Conservation (phyloP, 208 protist species). For the Trypanosoma brucei region DNA sequence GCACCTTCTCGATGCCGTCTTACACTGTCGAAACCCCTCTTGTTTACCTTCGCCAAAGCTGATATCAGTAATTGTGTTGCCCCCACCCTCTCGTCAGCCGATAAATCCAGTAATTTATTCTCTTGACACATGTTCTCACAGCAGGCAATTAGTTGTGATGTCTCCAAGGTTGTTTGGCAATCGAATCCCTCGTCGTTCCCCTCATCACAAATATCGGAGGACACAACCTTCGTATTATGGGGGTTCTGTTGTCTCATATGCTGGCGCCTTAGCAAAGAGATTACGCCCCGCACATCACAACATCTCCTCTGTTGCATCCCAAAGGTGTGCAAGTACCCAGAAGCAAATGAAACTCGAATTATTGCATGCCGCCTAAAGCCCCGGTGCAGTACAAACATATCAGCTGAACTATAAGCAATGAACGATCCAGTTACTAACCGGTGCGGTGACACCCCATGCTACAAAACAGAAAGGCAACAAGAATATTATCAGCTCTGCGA, state of each 20-base stretch:
- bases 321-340: neutral
- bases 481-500: too few species aligned
- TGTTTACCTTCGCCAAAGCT: conserved; percentile 7
- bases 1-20: neutral
- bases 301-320: neutral
- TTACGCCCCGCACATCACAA: neutral
- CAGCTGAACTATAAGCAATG: too few species aligned
- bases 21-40: neutral
- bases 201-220: neutral
- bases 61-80: conserved; percentile 8
- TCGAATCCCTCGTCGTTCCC: neutral
- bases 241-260: neutral
- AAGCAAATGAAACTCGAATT: neutral
- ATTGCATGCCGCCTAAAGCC: neutral
- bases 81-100: conserved; percentile 13
- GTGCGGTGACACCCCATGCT: too few species aligned
- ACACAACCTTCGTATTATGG: neutral
- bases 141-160: conserved; percentile 7
- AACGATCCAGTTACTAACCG: too few species aligned
- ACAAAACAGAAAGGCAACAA: too few species aligned
- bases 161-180: neutral
- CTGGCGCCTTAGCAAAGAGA: neutral
- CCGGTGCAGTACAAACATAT: neutral
- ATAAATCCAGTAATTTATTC: neutral
- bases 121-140: conserved; percentile 15